Conservation (phyloP, 306 rosid genomes). For the Ziziphus jujuba region DNA sequence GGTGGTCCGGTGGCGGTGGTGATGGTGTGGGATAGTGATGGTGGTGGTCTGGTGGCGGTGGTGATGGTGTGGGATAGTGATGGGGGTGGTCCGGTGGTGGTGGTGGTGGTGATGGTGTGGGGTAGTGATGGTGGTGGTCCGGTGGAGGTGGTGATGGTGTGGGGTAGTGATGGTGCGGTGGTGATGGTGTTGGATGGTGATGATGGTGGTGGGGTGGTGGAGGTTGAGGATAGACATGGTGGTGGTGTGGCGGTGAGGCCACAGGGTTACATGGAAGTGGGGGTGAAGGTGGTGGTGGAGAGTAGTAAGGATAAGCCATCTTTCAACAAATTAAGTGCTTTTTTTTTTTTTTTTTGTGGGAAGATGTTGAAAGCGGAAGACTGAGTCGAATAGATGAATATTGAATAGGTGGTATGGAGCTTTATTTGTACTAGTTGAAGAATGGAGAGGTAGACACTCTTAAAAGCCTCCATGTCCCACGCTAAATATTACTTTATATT, state of each 20-base stretch:
- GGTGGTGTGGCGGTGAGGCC: constrained; percentile 21
- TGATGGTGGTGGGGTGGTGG: constrained; percentile 21
- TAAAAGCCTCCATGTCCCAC: neutral
- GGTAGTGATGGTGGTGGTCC: constrained; percentile 4
- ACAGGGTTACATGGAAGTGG: constrained; percentile 13
- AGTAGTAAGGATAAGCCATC: constrained; percentile 38
- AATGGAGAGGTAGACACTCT: neutral
- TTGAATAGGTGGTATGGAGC: no score
- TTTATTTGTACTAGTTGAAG: constrained; percentile 34
- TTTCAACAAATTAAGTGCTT: neutral
- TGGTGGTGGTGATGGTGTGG: constrained; percentile 34
- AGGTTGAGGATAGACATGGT: constrained; percentile 18
- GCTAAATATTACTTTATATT: no score
- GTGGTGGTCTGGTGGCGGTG: constrained; percentile 21
- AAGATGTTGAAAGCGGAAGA: neutral
- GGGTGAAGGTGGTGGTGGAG: constrained; percentile 38
- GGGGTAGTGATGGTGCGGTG: neutral
- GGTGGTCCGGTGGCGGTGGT: constrained; percentile 5
- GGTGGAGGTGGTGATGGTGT: no score
- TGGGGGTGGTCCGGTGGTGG: constrained; percentile 8
- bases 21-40: neutral
- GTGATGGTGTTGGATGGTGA: constrained; percentile 5
- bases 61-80: constrained; percentile 5
- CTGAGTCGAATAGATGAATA: constrained; percentile 2
- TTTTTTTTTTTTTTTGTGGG: no score